Base-by-base conservation (phyloP, 208 protist species). In the Leptomonas pyrrhocoris region DNA sequence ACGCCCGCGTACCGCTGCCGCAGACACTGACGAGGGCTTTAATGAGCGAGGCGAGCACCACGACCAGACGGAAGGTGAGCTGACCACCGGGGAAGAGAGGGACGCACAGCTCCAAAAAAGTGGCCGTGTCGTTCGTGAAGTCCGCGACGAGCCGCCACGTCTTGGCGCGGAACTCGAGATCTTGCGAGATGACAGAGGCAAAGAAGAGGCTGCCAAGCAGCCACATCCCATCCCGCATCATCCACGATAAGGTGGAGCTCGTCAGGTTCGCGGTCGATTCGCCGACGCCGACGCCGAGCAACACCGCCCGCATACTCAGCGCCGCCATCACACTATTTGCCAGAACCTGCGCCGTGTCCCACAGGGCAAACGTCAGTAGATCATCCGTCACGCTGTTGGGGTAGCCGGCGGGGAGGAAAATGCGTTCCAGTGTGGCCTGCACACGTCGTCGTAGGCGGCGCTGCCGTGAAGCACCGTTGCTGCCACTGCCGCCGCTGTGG, bases 391-490 rank as follows among this genome's bases (percentile, higher is more conserved):
- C 84, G 27, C 74, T 80, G 74, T 74, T 63, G 7, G 88, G 88
- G 60, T 89, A 94, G 30, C 86, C 83, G 18, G 77, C 63, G 6
- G 86, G 86, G 25, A 92, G 69, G 27, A 92, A 85, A 23, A 88
- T 46, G 55, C 46, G 76, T 45, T 76, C 61, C 5, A 75, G 64
- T 5, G 62, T 12, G 27, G 54, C n/a, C 43, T 58, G 55, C 46
- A 31, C 55, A 7, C 70, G 70, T 0, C 62, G 61, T 0, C 27
- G 46, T 42, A 62, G 23, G n/a, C n/a, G n/a, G n/a, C n/a, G n/a
- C n/a, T n/a, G n/a, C 18, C 27, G 42, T 16, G 38, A 27, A 2
- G 53, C 5, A 6, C 12, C 16, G 23, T 15, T 53, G 28, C 5
- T 40, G 6, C 15, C 2, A 5, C 28, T 31, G 56, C 12, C 38